Base-by-base conservation (phyloP, 441 rosid genomes). In the Pelargonium citronellum region DNA sequence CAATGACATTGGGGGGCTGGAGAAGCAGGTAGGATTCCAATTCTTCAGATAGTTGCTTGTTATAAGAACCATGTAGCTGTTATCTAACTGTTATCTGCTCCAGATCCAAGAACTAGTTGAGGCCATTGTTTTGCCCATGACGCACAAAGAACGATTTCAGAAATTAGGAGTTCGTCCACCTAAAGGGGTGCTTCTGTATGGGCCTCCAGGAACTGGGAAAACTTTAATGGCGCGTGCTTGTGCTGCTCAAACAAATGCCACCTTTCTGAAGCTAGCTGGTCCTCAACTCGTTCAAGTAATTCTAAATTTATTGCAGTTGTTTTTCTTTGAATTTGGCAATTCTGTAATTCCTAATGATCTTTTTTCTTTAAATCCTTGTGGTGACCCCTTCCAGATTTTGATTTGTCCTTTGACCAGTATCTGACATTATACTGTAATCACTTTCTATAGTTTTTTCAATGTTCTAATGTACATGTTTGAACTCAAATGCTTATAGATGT, bases 31-130 rank as follows among this genome's bases (percentile, higher is more conserved):
- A 27, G 22, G 60, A 67, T 72, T 55, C 66, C 57, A 0, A 46
- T 0, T 19, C 17, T 10, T 12, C 67, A 19, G 39, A 22, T 12
- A 0, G 27, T 24, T 46, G 15, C 15, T 46, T 41, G 34, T n/a
- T 16, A 34, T 55, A 9, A 1, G 1, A 51, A 43, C 7, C 10
- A 22, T 55, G 12, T 49, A 24, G 13, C 34, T n/a, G 4, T 22
- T 22, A 44, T 67, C 7, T 46, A 60, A 7, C 51, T 72, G 34
- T 20, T 53, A 16, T 22, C 10, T 77, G 46, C 13, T 74, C 72
- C 81, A 94, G 99, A 94, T 94, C 70, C 99, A 94, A 85, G 99
- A 94, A 82, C 90, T 94, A 66, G 99, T 94, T n/a, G 99, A 94
- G 78, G 99, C 97, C 44, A 94, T 94, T 75, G 99, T 94, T 69